Evolutionary conservation across 2,329 filamentous ascomycete species (phyloP), one percentile per base, ranked within the genome.

Genomic region (Hirsutella minnesotensis): DNA sequence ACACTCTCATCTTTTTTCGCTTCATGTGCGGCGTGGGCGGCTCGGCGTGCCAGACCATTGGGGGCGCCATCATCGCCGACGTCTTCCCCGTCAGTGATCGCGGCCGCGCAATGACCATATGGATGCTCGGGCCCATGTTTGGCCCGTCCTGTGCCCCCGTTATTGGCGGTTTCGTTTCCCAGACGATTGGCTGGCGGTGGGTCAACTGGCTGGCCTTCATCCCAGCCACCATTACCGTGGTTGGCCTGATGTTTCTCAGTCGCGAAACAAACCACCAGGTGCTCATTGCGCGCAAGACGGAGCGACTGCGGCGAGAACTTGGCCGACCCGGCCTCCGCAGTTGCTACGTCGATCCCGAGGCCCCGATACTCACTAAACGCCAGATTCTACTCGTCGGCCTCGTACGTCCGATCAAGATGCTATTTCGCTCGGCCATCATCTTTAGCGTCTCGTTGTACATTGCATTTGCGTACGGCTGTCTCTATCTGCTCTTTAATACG

Each of bases 21-120:
- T 75, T 79, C 52, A 58, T 77, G 37, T 70, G 72, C 3, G 80
- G 79, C 0, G 57, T 82, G 3, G 73, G 77, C 4, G 77, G 75
- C 1, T 70, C 68, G 1, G 72, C 68, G 1, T 69, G 67, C 39
- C 39, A 40, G 57, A 70, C 77, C 39, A 58, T 77, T 18, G 73
- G 70, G 20, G 73, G 71, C 2, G 73, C 68, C 8, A 66, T 76
- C 30, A 73, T 75, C 42, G 66, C 69, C 5, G 75, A 79, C 50
- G 52, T 76, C n/a, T 69, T 75, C 51, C 64, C 63, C 13, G 54
- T 69, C 27, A 62, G 67, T 45, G 54, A 68, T 51, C 61, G 71
- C 43, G 65, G 73, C 15, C 58, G 61, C 18, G 69, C 71, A 37
- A 66, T 73, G 45, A 67, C 70, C 2, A 58, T 71, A 16, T 77